These are phyloP conservation scores for Magnusiomyces starmeri DNA, from an alignment of 1,139 yeast genomes.

Conservation along the genomic window DNA sequence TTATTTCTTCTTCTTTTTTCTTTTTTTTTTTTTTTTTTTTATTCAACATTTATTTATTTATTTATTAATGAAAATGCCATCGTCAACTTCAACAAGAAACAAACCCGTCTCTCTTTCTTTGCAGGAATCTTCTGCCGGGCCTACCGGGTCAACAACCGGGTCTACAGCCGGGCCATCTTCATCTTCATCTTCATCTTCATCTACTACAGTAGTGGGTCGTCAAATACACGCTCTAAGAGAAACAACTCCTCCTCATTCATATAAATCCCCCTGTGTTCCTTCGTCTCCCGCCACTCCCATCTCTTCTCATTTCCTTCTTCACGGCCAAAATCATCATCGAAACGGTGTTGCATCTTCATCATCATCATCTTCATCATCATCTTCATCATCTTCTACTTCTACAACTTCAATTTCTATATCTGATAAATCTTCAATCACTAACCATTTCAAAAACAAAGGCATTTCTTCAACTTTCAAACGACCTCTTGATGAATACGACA, in stretches of 20 bases:
- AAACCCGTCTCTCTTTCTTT: not conserved
- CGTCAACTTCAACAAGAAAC: not conserved
- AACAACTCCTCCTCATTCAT: conserved; percentile 16
- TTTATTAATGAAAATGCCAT: too few species aligned
- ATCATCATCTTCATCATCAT: not conserved
- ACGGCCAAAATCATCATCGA: not conserved
- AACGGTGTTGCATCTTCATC: too few species aligned
- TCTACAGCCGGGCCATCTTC: not conserved
- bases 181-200: not conserved
- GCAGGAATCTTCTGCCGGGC: too few species aligned
- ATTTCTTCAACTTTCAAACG: not conserved
- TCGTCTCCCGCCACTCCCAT: conserved; percentile 17
- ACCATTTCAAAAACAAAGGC: not conserved
- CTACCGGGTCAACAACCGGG: too few species aligned
- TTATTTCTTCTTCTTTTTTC: not conserved
- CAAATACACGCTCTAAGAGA: conserved; percentile 6
- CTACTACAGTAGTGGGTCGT: not conserved
- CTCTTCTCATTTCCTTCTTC: conserved; percentile 10
- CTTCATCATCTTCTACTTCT: not conserved
- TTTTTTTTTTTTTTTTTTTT: conserved; percentile 15
- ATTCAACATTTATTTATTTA: not conserved
- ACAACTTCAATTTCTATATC: not conserved
- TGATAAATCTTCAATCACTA: not conserved
- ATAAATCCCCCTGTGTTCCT: conserved; percentile 10
- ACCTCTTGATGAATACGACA: not conserved